phyloP scores from a whole-genome alignment of 2,329 filamentous ascomycete species.

The Triangularia verruculosa region DNA sequence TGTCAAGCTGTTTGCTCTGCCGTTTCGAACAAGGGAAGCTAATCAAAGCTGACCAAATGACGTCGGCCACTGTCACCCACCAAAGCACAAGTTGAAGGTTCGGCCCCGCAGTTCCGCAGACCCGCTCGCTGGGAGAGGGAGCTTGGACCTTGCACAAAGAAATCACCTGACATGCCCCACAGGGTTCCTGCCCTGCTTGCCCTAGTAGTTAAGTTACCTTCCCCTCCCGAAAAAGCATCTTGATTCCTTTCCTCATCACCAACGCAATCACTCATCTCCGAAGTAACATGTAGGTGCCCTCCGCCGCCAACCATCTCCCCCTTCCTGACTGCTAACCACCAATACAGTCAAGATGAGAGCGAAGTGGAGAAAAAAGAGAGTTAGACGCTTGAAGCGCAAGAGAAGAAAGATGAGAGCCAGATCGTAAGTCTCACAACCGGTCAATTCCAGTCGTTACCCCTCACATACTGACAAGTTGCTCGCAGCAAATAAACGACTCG shows the following conservation, averaged over 20 bases:
- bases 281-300: constrained; percentile 25
- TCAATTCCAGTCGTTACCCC: background rate
- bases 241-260: constrained; percentile 26
- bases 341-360: constrained; percentile 69
- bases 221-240: constrained; percentile 26
- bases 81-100: background rate
- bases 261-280: constrained; percentile 29
- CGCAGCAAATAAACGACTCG: constrained; percentile 64
- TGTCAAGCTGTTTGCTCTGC: too few relatives aligned
- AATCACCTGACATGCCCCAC: constrained; percentile 30
- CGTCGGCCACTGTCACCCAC: background rate
- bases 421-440: constrained; percentile 66
- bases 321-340: constrained; percentile 11
- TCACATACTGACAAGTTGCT: constrained; percentile 34
- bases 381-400: constrained; percentile 99
- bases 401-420: constrained; percentile 99
- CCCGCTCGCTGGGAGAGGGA: background rate
- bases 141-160: constrained; percentile 20
- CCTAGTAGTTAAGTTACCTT: constrained; percentile 27
- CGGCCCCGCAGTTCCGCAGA: background rate
- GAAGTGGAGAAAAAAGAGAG: constrained; percentile 99
- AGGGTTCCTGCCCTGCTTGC: constrained; percentile 30
- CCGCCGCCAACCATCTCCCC: constrained; percentile 1
- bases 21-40: background rate
- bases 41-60: background rate